Base-by-base conservation (phyloP, 768 basidiomycete species). In the Pholiota microspora region DNA sequence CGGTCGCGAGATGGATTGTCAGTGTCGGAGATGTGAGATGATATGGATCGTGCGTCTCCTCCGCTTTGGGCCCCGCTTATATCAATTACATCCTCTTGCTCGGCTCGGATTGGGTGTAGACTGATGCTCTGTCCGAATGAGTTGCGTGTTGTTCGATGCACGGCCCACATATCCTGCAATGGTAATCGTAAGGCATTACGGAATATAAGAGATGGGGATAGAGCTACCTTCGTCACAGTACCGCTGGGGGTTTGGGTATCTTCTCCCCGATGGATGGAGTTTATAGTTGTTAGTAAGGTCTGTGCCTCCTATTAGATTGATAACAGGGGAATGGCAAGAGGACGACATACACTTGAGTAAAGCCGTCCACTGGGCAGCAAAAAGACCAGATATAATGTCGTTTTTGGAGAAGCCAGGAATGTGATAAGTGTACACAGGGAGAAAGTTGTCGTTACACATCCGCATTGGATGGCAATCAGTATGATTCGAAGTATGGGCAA, bases 361-460 rank as follows among this genome's bases (percentile, higher is more conserved):
- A 79, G 67, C 15, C 75, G 72, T 21, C 76, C 73, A 21, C 76
- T 61, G 0, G 75, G 70, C 8, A 75, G 63, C 3, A 69, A 65
- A 44, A 79, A 77, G 63, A 77, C 68, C 21, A 65, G 61, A 34
- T 70, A 76, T 1, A 72, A 42, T 31, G 67, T 71, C 2, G 72
- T 69, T 8, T 54, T 58, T 1, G 67, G 67, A 12, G 63, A 55
- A 18, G 53, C 44, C 5, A 66, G 9, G 57, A 72, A 73, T 0
- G 64, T 55, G 18, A 75, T 60, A 7, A 78, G 56, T 24, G 69
- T 62, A 7, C 67, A 68, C 6, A 71, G 38, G 2, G 75, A 71
- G 52, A 76, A 76, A 0, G 72, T 60, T n/a, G 64, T 62, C 1
- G 68, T 68, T 38, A 74, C 64, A 4, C 69, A 38, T 15, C 75